A percentile compares a stretch with the other conserved stretches of the same genome.
Evolutionary conservation across 768 basidiomycete genomes (phyloP).

Genomic region (Cubamyces lactineus): DNA sequence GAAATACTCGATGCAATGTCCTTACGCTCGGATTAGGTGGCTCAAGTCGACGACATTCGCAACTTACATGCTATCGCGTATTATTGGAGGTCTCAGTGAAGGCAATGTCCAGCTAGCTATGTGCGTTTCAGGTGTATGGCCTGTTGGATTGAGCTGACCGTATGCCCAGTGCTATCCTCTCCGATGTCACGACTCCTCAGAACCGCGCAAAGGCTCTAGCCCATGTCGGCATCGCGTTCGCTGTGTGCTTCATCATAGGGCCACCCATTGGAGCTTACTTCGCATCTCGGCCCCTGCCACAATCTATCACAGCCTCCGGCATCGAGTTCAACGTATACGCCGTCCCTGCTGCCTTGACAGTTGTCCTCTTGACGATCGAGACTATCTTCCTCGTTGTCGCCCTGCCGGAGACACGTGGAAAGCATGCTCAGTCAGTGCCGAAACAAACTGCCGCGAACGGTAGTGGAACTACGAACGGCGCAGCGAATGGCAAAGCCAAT

Average conservation of each 20-base stretch:
- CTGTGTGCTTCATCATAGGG: slow-evolving; percentile 90
- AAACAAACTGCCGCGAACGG: slow-evolving; percentile 30
- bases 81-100: slow-evolving; percentile 93
- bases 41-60: slow-evolving; percentile 88
- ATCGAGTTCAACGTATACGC: slow-evolving; percentile 87
- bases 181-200: slow-evolving; percentile 81
- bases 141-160: slow-evolving; percentile 1
- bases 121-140: slow-evolving; percentile 48
- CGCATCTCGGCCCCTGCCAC: slow-evolving; percentile 79
- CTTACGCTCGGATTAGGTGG: slow-evolving; percentile 59
- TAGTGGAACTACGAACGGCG: slow-evolving; percentile 32
- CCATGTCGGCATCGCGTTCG: slow-evolving; percentile 94
- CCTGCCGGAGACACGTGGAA: slow-evolving; percentile 86
- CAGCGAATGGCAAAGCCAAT: slow-evolving; percentile 26
- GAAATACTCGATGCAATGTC: not conserved
- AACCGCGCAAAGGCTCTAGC: slow-evolving; percentile 87
- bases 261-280: slow-evolving; percentile 97
- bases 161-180: slow-evolving; percentile 78
- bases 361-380: slow-evolving; percentile 77
- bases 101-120: slow-evolving; percentile 97
- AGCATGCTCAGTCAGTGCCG: slow-evolving; percentile 30
- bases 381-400: slow-evolving; percentile 74
- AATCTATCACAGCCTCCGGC: slow-evolving; percentile 54
- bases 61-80: slow-evolving; percentile 84
- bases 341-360: slow-evolving; percentile 81